These are phyloP conservation scores for Scedosporium dehoogii DNA, from an alignment of 2,329 filamentous ascomycete genomes.

Conservation along the genomic window DNA sequence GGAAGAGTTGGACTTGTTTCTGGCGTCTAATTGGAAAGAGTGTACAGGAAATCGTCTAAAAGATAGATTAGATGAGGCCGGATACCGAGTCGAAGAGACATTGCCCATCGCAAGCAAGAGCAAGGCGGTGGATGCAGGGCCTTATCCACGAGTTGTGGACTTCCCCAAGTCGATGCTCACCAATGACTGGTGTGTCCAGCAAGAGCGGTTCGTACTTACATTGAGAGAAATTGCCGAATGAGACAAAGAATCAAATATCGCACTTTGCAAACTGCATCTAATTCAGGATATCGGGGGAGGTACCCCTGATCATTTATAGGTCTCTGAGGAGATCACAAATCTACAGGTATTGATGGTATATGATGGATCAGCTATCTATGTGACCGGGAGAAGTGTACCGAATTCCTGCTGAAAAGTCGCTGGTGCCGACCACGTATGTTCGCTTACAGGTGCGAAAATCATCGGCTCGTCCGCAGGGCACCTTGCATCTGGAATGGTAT, in stretches of 20 bases:
- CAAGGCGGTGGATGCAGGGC: too few species aligned
- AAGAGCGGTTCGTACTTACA: not conserved
- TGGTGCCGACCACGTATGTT: slow-evolving; percentile 1
- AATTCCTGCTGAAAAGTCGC: not conserved
- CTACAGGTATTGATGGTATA: not conserved
- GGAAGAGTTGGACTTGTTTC: not conserved
- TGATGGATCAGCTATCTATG: not conserved
- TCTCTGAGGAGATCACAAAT: not conserved
- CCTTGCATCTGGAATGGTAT: slow-evolving; percentile 5
- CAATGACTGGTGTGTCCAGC: not conserved
- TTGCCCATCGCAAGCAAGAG: too few species aligned
- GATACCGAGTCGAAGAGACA: not conserved
- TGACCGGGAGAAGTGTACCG: slow-evolving; percentile 1
- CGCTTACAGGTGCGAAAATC: slow-evolving; percentile 4
- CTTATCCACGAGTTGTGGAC: too few species aligned
- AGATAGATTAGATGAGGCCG: not conserved
- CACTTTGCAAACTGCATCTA: not conserved
- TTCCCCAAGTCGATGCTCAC: not conserved
- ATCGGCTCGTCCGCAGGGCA: not conserved
- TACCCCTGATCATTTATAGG: not conserved
- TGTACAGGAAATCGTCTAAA: too few species aligned
- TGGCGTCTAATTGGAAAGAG: not conserved
- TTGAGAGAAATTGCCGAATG: not conserved
- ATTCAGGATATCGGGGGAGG: not conserved
- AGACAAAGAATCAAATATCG: not conserved